These are phyloP conservation scores for Letharia lupina DNA, from an alignment of 495 filamentous ascomycete species.

Conservation along the genomic window DNA sequence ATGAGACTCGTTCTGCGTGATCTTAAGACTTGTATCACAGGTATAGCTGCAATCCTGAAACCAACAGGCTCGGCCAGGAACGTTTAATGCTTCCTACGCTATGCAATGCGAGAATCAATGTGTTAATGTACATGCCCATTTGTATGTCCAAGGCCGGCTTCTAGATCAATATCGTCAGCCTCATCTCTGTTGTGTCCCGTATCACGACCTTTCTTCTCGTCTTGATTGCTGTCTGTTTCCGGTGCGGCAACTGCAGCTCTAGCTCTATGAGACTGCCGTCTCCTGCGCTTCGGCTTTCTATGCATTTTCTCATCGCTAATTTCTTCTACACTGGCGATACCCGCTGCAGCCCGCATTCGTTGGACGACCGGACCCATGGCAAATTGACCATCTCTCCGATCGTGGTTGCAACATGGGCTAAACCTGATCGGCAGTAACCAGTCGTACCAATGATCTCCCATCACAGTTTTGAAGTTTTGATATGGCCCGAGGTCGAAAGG, in stretches of 20 bases:
- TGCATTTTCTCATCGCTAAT: constrained; percentile 13
- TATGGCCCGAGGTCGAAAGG: constrained; percentile 63
- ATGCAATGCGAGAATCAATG: background rate
- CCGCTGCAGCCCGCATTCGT: constrained; percentile 41
- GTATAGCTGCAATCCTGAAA: background rate
- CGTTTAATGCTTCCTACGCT: constrained; percentile 1
- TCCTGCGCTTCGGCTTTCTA: constrained; percentile 18
- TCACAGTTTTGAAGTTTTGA: constrained; percentile 64
- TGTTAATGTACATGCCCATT: constrained; percentile 1
- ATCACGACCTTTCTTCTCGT: background rate
- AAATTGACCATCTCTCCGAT: constrained; percentile 39
- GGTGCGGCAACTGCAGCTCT: background rate
- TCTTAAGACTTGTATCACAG: background rate
- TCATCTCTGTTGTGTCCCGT: constrained; percentile 6
- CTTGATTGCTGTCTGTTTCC: background rate
- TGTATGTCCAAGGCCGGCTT: constrained; percentile 7
- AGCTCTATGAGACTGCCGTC: constrained; percentile 12
- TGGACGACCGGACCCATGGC: constrained; percentile 44
- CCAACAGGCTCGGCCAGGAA: background rate
- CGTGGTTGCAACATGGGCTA: constrained; percentile 54
- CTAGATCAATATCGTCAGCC: constrained; percentile 12
- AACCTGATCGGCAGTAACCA: constrained; percentile 65
- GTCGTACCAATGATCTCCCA: constrained; percentile 60
- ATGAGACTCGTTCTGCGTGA: background rate
- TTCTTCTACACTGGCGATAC: constrained; percentile 24